phyloP scores from a whole-genome alignment of 768 basidiomycete genomes.

The Bullera alba region DNA sequence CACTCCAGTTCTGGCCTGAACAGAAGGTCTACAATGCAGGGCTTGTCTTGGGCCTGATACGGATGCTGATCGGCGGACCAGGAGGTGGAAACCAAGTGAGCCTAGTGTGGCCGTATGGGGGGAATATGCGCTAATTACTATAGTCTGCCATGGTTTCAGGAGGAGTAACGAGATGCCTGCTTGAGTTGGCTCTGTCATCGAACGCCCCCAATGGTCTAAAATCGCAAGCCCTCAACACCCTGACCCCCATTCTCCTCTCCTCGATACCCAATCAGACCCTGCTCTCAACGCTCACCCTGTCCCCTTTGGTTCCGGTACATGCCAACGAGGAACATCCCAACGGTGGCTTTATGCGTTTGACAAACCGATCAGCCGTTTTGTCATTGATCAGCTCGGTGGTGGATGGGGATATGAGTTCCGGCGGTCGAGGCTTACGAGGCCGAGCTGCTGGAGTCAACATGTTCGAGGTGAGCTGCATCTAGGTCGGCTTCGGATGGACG shows the following conservation, averaged over 20 bases:
- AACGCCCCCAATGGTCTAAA: conserved; percentile 85
- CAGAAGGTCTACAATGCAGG: conserved; percentile 77
- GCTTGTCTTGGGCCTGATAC: conserved; percentile 73
- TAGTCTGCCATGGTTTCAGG: conserved; percentile 47
- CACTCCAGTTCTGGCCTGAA: conserved; percentile 91
- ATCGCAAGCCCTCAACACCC: conserved; percentile 63
- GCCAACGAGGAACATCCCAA: conserved; percentile 62
- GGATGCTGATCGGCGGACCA: conserved; percentile 62
- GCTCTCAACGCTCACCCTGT: conserved; percentile 71
- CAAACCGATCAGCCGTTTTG: conserved; percentile 71
- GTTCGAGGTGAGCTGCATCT: conserved; percentile 61
- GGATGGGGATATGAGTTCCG: conserved; percentile 80
- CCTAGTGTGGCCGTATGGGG: background rate
- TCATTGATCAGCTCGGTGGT: conserved; percentile 72
- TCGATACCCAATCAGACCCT: conserved; percentile 63
- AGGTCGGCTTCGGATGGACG: background rate
- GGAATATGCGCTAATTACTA: too few relatives aligned
- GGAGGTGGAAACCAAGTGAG: conserved; percentile 47
- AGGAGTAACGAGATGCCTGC: conserved; percentile 61
- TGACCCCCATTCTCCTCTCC: conserved; percentile 59
- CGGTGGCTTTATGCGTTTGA: conserved; percentile 56
- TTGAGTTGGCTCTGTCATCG: conserved; percentile 85
- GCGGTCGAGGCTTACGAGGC: conserved; percentile 60
- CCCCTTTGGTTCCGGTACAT: conserved; percentile 54
- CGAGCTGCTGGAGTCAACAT: conserved; percentile 69